A percentile compares a stretch with the other conserved stretches of the same genome.
Conservation (phyloP, 768 basidiomycete species). For the Kwoniella botswanensis region DNA sequence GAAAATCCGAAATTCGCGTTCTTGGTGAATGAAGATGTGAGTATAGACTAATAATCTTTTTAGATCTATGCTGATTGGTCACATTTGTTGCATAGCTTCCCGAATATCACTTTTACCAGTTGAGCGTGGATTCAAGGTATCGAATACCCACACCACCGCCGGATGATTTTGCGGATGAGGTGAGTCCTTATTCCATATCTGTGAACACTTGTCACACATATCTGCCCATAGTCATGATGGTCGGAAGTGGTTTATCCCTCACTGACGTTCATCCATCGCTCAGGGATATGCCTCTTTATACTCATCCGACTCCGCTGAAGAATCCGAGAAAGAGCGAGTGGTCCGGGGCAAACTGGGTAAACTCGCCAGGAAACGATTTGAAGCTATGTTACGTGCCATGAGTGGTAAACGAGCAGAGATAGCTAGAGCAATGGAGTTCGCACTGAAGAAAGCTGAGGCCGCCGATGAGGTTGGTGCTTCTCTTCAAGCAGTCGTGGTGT, state of each 20-base stretch:
- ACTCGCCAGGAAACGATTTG: slow-evolving; percentile 80
- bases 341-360: slow-evolving; percentile 78
- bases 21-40: slow-evolving; percentile 62
- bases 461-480: slow-evolving; percentile 73
- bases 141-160: slow-evolving; percentile 58
- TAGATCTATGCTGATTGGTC: no score
- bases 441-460: slow-evolving; percentile 93
- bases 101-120: slow-evolving; percentile 60
- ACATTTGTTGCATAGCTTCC: slow-evolving; percentile 53
- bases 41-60: slow-evolving; percentile 12
- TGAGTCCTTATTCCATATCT: slow-evolving; percentile 29
- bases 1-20: slow-evolving; percentile 84
- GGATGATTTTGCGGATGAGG: slow-evolving; percentile 58
- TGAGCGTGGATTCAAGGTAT: slow-evolving; percentile 58
- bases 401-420: slow-evolving; percentile 87
- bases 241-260: no score
- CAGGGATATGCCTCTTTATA: slow-evolving; percentile 58
- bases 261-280: no score
- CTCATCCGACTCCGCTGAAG: slow-evolving; percentile 89
- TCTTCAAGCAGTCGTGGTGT: background rate
- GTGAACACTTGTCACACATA: background rate
- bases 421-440: slow-evolving; percentile 95
- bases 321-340: slow-evolving; percentile 81
- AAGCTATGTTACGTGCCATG: slow-evolving; percentile 84
- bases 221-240: no score